Conservation (phyloP, 805 yeast species). For the Metschnikowia aberdeeniae region DNA sequence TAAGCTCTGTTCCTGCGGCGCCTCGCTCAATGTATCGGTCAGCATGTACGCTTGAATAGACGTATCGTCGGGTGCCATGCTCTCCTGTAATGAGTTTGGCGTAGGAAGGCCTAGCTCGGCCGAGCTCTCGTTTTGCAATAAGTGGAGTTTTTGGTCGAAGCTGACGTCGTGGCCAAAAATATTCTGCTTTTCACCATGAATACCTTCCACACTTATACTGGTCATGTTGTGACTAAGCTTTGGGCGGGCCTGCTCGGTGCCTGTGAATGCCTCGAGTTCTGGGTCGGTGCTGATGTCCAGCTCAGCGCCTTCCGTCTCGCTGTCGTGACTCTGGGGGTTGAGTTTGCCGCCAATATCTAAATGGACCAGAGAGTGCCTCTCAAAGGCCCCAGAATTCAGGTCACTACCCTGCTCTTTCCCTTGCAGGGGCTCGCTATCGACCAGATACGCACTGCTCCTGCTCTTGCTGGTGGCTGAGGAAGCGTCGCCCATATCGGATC, state of each 20-base stretch:
- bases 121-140: constrained; percentile 23
- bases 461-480: constrained; percentile 1
- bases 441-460: constrained; percentile 1
- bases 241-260: background rate
- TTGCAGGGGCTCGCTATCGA: background rate
- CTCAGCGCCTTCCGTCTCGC: constrained; percentile 2
- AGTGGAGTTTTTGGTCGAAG: constrained; percentile 26
- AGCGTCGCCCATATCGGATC: background rate
- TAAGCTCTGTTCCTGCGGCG: constrained; percentile 17
- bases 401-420: background rate
- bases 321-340: background rate
- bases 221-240: background rate
- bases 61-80: background rate
- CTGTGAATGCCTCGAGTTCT: background rate
- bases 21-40: constrained; percentile 25
- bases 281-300: constrained; percentile 4
- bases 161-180: constrained; percentile 17
- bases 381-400: no score
- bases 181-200: constrained; percentile 10
- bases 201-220: constrained; percentile 6
- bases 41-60: constrained; percentile 13
- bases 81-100: background rate
- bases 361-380: background rate
- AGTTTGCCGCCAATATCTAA: constrained; percentile 1
- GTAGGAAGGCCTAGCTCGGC: constrained; percentile 14